Evolutionary conservation across 1,284 basidiomycete genomes (phyloP).

Genomic region (Leccinum pachyderme): DNA sequence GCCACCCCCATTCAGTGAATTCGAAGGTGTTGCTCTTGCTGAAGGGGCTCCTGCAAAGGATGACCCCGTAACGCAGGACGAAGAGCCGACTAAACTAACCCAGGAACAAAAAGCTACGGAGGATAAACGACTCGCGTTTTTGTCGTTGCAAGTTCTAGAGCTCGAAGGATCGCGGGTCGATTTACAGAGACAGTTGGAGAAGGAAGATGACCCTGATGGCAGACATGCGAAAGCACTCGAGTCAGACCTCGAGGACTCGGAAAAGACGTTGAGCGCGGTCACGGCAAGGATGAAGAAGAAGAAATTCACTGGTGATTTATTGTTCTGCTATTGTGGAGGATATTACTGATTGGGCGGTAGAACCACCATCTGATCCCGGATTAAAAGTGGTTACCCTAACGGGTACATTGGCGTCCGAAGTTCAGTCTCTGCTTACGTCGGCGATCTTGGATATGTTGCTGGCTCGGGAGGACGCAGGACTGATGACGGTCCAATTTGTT

Average conservation of each 20-base stretch:
- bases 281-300: slow-evolving; percentile 22
- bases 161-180: slow-evolving; percentile 9
- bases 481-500: slow-evolving; percentile 15
- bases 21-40: slow-evolving; percentile 11
- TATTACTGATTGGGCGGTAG: slow-evolving; percentile 13
- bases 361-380: slow-evolving; percentile 1
- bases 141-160: slow-evolving; percentile 15
- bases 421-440: slow-evolving; percentile 7
- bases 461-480: slow-evolving; percentile 16
- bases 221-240: slow-evolving; percentile 5
- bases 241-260: slow-evolving; percentile 21
- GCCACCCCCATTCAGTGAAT: slow-evolving; percentile 30
- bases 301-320: slow-evolving; percentile 19
- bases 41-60: slow-evolving; percentile 6
- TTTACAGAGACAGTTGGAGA: slow-evolving; percentile 6
- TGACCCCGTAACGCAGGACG: slow-evolving; percentile 21
- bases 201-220: not conserved
- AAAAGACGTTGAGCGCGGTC: slow-evolving; percentile 9
- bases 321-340: not conserved
- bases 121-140: slow-evolving; percentile 26
- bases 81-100: slow-evolving; percentile 23
- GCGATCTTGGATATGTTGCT: slow-evolving; percentile 13
- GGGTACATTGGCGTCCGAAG: slow-evolving; percentile 6
- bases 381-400: slow-evolving; percentile 5
- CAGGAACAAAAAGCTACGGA: slow-evolving; percentile 25